Conservation (phyloP, 2,329 filamentous ascomycete species). For the Venturia aucupariae region DNA sequence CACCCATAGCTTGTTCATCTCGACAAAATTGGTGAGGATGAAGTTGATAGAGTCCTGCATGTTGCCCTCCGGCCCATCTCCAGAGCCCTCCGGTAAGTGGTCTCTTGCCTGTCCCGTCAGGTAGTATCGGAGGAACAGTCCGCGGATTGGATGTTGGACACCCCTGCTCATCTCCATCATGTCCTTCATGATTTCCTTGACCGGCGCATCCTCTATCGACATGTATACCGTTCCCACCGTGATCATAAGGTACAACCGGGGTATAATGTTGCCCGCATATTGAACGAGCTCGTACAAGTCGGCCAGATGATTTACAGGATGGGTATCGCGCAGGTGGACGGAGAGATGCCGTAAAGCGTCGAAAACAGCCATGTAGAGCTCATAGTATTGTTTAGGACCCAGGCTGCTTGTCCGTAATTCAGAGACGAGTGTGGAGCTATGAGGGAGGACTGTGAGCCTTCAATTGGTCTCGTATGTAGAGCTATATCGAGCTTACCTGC, state of each 20-base stretch:
- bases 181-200: slow-evolving; percentile 99
- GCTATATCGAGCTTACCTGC: slow-evolving; percentile 60
- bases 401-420: slow-evolving; percentile 94
- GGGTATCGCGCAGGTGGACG: slow-evolving; percentile 91
- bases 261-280: slow-evolving; percentile 96
- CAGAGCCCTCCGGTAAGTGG: slow-evolving; percentile 67
- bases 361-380: slow-evolving; percentile 98
- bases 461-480: not conserved
- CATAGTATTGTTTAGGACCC: slow-evolving; percentile 99
- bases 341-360: slow-evolving; percentile 94
- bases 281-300: slow-evolving; percentile 97
- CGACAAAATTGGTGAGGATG: slow-evolving; percentile 95
- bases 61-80: slow-evolving; percentile 90
- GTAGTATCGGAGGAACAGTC: slow-evolving; percentile 92
- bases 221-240: slow-evolving; percentile 99
- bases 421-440: slow-evolving; percentile 93
- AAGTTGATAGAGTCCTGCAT: slow-evolving; percentile 97
- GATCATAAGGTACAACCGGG: slow-evolving; percentile 95
- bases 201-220: slow-evolving; percentile 93
- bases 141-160: slow-evolving; percentile 92
- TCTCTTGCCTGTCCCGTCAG: slow-evolving; percentile 91
- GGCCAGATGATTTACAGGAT: slow-evolving; percentile 94
- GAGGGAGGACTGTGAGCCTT: slow-evolving; percentile 9
- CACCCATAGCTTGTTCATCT: slow-evolving; percentile 99
- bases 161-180: slow-evolving; percentile 99